These are phyloP conservation scores for Blastomyces parvus DNA, from an alignment of 2,329 filamentous ascomycete genomes.

Conservation along the genomic window DNA sequence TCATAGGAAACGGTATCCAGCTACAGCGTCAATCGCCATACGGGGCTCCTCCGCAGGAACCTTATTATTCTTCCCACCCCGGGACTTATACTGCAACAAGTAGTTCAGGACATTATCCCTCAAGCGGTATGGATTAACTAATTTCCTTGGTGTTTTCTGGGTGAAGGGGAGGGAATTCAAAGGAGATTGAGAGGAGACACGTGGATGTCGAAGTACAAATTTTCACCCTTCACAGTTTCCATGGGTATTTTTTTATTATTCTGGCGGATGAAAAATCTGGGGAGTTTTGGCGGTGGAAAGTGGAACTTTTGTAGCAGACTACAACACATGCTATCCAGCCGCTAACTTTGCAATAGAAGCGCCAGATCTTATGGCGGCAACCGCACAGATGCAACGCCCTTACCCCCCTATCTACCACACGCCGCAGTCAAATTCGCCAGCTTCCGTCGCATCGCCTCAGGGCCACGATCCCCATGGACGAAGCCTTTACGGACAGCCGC, in stretches of 20 bases:
- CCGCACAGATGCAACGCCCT: constrained; percentile 56
- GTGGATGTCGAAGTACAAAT: neutral
- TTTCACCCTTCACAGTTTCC: neutral
- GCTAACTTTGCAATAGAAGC: constrained; percentile 51
- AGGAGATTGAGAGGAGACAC: neutral
- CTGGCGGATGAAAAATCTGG: neutral
- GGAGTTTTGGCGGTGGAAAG: neutral
- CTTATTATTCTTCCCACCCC: constrained; percentile 67
- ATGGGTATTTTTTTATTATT: neutral
- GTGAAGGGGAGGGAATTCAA: neutral
- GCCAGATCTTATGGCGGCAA: constrained; percentile 56
- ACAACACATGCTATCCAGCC: neutral
- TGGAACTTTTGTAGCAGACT: constrained; percentile 12
- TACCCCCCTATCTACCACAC: constrained; percentile 95
- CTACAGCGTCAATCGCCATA: constrained; percentile 52
- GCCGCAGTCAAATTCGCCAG: constrained; percentile 88
- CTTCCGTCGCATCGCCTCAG: constrained; percentile 82
- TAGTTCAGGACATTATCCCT: constrained; percentile 73
- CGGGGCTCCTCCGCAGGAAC: constrained; percentile 57
- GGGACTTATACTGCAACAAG: constrained; percentile 76
- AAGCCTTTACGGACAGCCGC: constrained; percentile 72
- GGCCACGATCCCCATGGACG: constrained; percentile 78
- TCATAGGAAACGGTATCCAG: constrained; percentile 34
- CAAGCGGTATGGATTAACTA: constrained; percentile 61
- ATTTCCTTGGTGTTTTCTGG: constrained; percentile 32